A percentile compares a stretch with the other conserved stretches of the same genome.
Conservation (phyloP, 177 flowering plant species). For the Vitis hybrid region DNA sequence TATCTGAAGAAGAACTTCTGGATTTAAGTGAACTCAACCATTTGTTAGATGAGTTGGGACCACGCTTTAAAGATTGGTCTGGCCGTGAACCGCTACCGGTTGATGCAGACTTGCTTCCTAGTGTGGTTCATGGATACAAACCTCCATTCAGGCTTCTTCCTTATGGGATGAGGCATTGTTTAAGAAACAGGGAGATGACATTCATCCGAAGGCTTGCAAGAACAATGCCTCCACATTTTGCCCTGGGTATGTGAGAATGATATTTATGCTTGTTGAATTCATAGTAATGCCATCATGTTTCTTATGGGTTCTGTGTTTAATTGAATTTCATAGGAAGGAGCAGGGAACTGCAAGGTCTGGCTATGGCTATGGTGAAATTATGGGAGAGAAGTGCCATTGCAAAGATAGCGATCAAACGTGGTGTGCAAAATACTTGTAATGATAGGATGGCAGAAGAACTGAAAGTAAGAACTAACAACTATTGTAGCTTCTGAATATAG, state of each 20-base stretch:
- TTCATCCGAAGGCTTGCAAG: conserved; percentile 68
- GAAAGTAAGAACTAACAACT: conserved; percentile 46
- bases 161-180: conserved; percentile 45
- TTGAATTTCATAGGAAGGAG: conserved; percentile 59
- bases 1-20: conserved; percentile 42
- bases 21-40: conserved; percentile 50
- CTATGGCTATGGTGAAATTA: conserved; percentile 81
- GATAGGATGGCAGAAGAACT: conserved; percentile 97
- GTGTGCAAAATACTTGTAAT: conserved; percentile 74
- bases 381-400: conserved; percentile 92
- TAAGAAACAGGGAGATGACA: conserved; percentile 63
- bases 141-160: conserved; percentile 84
- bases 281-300: conserved; percentile 3
- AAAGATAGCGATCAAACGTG: conserved; percentile 94
- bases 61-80: conserved; percentile 79
- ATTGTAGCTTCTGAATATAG: background rate
- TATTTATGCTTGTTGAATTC: background rate
- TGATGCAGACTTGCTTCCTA: conserved; percentile 92
- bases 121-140: conserved; percentile 57
- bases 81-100: conserved; percentile 82
- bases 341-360: conserved; percentile 84
- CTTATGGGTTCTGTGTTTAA: background rate
- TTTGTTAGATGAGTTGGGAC: conserved; percentile 80
- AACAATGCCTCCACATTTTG: conserved; percentile 84
- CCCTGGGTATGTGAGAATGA: conserved; percentile 56